phyloP scores from a whole-genome alignment of 2,329 filamentous ascomycete genomes.

The Nemania diffusa region DNA sequence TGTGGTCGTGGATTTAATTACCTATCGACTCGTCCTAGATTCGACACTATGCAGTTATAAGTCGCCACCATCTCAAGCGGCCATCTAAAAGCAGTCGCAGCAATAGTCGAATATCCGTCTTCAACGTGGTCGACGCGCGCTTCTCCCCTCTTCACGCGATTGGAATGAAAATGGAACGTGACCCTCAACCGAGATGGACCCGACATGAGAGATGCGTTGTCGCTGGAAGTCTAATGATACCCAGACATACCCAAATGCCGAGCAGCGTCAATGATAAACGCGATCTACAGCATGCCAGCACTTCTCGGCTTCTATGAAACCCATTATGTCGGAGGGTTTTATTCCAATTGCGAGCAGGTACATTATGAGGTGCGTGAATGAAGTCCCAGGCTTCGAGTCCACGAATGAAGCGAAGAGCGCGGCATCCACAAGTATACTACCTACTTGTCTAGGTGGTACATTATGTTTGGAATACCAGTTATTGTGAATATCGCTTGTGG shows the following conservation, averaged over 20 bases:
- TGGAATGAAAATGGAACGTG: slow-evolving; percentile 5
- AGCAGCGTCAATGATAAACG: slow-evolving; percentile 1
- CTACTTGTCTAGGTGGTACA: too few species aligned
- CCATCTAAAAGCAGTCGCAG: neutral
- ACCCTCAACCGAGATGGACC: slow-evolving; percentile 6
- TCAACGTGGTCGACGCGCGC: slow-evolving; percentile 28
- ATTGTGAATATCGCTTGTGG: neutral
- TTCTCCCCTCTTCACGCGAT: neutral
- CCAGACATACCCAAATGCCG: slow-evolving; percentile 9
- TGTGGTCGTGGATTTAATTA: slow-evolving; percentile 6
- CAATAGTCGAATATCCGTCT: slow-evolving; percentile 3
- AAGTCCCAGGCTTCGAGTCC: neutral
- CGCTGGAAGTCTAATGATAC: slow-evolving; percentile 1
- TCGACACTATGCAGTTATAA: slow-evolving; percentile 3
- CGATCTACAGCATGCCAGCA: slow-evolving; percentile 17
- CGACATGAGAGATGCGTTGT: slow-evolving; percentile 20
- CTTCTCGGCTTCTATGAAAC: neutral
- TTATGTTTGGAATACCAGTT: neutral
- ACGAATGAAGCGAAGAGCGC: too few species aligned
- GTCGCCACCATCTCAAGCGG: neutral
- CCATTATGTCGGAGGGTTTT: neutral
- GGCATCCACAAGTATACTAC: neutral
- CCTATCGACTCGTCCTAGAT: slow-evolving; percentile 6
- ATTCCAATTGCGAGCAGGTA: slow-evolving; percentile 11
- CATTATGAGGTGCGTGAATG: neutral